Base-by-base conservation (phyloP, 805 yeast genomes). In the Pichia membranifaciens region DNA sequence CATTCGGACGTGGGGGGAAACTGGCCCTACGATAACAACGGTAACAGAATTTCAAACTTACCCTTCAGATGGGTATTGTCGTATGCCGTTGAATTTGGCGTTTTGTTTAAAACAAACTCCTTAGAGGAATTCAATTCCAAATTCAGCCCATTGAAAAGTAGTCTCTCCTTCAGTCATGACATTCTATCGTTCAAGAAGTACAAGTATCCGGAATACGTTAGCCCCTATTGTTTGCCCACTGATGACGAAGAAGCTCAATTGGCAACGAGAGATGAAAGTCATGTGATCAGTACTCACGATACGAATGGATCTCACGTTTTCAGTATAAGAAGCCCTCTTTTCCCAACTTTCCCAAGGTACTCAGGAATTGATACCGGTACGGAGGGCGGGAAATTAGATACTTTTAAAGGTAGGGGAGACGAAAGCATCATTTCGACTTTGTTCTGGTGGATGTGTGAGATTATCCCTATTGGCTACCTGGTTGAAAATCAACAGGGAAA, bases 1-100 rank as follows among this genome's bases (percentile, higher is more conserved):
- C 88, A 82, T 60, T 70, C 82, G 9, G 87, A 82, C 60, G 65
- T 78, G 54, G 88, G 88, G 2, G 87, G 87, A 3, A 84, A 84
- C 0, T 81, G 84, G 82, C 59, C 68, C 1, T 60, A 68, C 4
- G 81, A 76, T 57, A 31, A 49, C 0, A 58, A 67, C 41, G 77
- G 77, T 1, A 73, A 76, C 37, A 55, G 60, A 20, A 50, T 77
- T 15, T 70, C 84, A 0, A 73, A 78, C 52, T 51, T 79, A 15
- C 66, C 87, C 0, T 62, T 82, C 21, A 67, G 82, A 50, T 82
- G 87, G 87, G 76, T 82, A 59, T 49, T 82, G 12, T 64, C 73
- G 5, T 79, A 77, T 57, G 78, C 84, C 0, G 55, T 74, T 8
- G 69, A 68, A 43, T 64, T 66, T 54, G 85, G 84, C 0, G 73